phyloP scores from a whole-genome alignment of 768 basidiomycete species.

The Tricholoma terreum region DNA sequence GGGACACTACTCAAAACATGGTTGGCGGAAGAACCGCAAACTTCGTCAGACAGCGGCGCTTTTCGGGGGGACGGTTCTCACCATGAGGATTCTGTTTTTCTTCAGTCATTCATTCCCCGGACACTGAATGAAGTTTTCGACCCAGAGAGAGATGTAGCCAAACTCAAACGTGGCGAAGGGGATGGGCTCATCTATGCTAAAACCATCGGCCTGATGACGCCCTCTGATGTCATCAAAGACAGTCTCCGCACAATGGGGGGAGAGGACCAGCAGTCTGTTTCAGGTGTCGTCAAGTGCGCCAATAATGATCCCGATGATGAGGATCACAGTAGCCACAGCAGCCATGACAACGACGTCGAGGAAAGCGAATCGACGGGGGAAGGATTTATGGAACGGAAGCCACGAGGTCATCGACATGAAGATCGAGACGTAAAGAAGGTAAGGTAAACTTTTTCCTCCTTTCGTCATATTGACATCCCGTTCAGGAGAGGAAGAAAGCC shows the following conservation, averaged over 20 bases:
- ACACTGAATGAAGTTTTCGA: conserved; percentile 91
- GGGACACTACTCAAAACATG: conserved; percentile 41
- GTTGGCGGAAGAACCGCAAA: conserved; percentile 37
- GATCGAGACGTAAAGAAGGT: conserved; percentile 92
- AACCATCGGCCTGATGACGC: conserved; percentile 74
- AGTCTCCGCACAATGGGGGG: conserved; percentile 15
- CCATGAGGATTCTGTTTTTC: conserved; percentile 87
- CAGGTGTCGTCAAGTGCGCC: conserved; percentile 15
- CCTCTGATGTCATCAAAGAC: conserved; percentile 15
- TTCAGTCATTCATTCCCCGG: conserved; percentile 90
- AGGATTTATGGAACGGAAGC: conserved; percentile 49
- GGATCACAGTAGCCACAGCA: conserved; percentile 27
- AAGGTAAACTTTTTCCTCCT: conserved; percentile 6
- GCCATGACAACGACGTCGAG: conserved; percentile 35
- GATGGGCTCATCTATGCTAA: conserved; percentile 81
- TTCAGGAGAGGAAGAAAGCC: conserved; percentile 87
- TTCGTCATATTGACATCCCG: conserved; percentile 9
- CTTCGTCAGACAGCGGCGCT: neutral
- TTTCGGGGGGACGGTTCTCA: conserved; percentile 24
- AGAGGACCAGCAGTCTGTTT: conserved; percentile 7
- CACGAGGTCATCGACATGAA: conserved; percentile 89
- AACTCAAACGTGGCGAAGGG: conserved; percentile 67
- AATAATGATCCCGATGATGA: conserved; percentile 20
- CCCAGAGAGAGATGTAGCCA: conserved; percentile 88
- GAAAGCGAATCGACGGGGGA: conserved; percentile 27